Conservation (phyloP, 148 eudicot genomes). For the Heliamphora exappendiculata region DNA sequence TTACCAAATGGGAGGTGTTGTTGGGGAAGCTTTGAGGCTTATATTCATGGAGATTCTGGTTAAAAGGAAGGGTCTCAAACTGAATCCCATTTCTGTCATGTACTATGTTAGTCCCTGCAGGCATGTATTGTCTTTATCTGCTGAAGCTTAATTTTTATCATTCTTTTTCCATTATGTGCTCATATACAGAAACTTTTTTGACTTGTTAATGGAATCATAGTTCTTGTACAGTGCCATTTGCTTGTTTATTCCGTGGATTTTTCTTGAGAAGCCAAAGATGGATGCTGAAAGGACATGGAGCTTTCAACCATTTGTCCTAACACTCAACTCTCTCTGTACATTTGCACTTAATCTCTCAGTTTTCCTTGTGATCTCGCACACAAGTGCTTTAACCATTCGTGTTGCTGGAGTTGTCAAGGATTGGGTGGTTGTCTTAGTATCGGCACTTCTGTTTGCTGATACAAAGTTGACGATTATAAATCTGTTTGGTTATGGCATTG, state of each 20-base stretch:
- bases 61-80: slow-evolving; percentile 81
- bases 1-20: slow-evolving; percentile 99
- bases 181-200: slow-evolving; percentile 4
- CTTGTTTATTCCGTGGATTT: slow-evolving; percentile 92
- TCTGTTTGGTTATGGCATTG: slow-evolving; percentile 89
- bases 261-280: slow-evolving; percentile 92
- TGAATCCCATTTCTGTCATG: slow-evolving; percentile 92
- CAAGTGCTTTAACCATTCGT: slow-evolving; percentile 95
- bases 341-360: slow-evolving; percentile 96
- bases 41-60: slow-evolving; percentile 97
- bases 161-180: neutral
- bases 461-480: slow-evolving; percentile 81
- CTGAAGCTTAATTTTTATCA: neutral
- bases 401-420: slow-evolving; percentile 99
- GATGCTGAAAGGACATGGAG: slow-evolving; percentile 73
- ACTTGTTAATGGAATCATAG: slow-evolving; percentile 4
- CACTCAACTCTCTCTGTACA: slow-evolving; percentile 86
- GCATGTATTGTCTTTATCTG: slow-evolving; percentile 29
- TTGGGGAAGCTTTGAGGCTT: slow-evolving; percentile 94
- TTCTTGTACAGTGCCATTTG: slow-evolving; percentile 76
- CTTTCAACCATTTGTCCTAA: slow-evolving; percentile 62
- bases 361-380: slow-evolving; percentile 88
- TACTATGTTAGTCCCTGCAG: slow-evolving; percentile 99
- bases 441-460: slow-evolving; percentile 94
- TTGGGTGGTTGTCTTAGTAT: slow-evolving; percentile 94